These are phyloP conservation scores for Glomus cerebriforme DNA, from an alignment of 192 early-diverging fungal genomes.

Conservation along the genomic window DNA sequence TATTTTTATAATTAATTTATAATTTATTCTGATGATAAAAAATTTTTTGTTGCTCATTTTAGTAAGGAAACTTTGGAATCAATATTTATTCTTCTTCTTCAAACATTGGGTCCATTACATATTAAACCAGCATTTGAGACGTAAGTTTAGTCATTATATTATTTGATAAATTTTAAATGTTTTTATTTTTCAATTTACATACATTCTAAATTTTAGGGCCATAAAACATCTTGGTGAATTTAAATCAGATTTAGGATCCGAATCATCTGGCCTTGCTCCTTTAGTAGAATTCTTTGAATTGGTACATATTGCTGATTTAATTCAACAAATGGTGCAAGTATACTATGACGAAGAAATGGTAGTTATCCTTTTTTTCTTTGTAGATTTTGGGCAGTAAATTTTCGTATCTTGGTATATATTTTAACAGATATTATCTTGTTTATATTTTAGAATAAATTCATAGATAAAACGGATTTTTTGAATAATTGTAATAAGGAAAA, in stretches of 20 bases:
- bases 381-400: neutral
- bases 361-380: conserved; percentile 12
- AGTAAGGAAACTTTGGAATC: conserved; percentile 75
- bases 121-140: conserved; percentile 70
- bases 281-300: conserved; percentile 89
- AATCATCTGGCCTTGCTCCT: conserved; percentile 57
- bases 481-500: conserved; percentile 92
- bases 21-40: neutral
- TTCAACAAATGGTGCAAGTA: conserved; percentile 92
- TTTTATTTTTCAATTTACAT: neutral
- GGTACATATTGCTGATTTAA: conserved; percentile 90
- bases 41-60: conserved; percentile 26
- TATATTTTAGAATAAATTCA: conserved; percentile 58
- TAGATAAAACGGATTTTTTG: conserved; percentile 91
- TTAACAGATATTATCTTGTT: neutral
- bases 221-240: conserved; percentile 46
- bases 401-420: neutral
- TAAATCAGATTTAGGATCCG: conserved; percentile 45
- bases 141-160: conserved; percentile 40
- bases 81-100: conserved; percentile 75
- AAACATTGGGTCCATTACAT: conserved; percentile 71
- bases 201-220: conserved; percentile 40
- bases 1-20: neutral
- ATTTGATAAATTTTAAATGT: neutral
- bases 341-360: conserved; percentile 91